Conservation (phyloP, 768 basidiomycete genomes). For the Hemileccinum rubropunctum region DNA sequence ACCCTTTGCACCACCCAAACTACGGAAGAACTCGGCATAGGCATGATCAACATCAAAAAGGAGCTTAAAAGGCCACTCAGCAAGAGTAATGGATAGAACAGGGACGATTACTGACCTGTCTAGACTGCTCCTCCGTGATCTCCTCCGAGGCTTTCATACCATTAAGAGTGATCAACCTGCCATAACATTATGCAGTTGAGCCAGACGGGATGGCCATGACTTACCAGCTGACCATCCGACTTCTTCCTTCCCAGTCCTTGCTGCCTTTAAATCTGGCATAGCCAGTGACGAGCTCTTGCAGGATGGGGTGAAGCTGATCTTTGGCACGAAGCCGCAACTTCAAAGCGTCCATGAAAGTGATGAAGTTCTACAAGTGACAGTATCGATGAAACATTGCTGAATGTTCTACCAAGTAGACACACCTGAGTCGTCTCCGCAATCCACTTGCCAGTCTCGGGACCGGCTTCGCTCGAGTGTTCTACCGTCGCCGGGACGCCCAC, state of each 20-base stretch:
- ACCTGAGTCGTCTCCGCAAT: constrained; percentile 98
- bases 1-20: constrained; percentile 48
- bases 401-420: constrained; percentile 1
- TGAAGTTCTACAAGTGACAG: constrained; percentile 69
- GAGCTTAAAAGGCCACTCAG: constrained; percentile 45
- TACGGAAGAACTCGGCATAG: constrained; percentile 90
- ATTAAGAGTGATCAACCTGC: constrained; percentile 92
- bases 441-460: constrained; percentile 93
- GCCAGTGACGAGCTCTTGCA: constrained; percentile 93
- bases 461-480: constrained; percentile 91
- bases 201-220: constrained; percentile 20
- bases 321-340: constrained; percentile 93
- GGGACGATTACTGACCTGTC: constrained; percentile 58
- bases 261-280: constrained; percentile 94
- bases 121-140: constrained; percentile 90
- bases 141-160: constrained; percentile 97
- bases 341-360: constrained; percentile 98
- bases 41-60: constrained; percentile 97
- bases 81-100: not conserved
- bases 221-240: constrained; percentile 86
- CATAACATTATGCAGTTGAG: not conserved
- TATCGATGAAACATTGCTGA: not conserved
- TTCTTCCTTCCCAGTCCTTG: constrained; percentile 95
- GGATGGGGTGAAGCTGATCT: constrained; percentile 91
- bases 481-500: constrained; percentile 97